Percentiles rank a stretch among this genome's conserved stretches.
Evolutionary conservation across 2,329 filamentous ascomycete genomes (phyloP).

Genomic region (Pseudodiploospora longispora): DNA sequence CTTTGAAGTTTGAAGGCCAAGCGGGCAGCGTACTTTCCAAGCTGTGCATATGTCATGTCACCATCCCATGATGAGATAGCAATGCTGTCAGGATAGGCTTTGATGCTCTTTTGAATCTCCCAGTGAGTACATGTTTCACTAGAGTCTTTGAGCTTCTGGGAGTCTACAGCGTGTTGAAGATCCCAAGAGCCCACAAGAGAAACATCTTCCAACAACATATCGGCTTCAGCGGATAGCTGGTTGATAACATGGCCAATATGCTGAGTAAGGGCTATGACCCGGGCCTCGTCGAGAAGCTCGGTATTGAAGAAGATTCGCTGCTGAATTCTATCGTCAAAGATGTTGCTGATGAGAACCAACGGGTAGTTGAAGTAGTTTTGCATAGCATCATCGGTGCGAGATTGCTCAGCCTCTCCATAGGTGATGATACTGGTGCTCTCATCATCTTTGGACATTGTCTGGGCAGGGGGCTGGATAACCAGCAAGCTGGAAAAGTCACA

Average conservation of each 20-base stretch:
- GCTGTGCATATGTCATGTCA: slow-evolving; percentile 5
- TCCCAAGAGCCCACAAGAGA: slow-evolving; percentile 4
- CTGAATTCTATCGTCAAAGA: slow-evolving; percentile 1
- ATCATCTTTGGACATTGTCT: not conserved
- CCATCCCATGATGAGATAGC: slow-evolving; percentile 11
- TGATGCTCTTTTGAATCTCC: slow-evolving; percentile 5
- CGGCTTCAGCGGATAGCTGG: not conserved
- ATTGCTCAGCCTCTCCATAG: slow-evolving; percentile 2
- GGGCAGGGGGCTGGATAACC: slow-evolving; percentile 9
- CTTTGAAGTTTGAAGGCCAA: slow-evolving; percentile 5
- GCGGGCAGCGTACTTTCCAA: slow-evolving; percentile 3
- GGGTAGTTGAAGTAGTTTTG: slow-evolving; percentile 7
- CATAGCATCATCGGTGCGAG: slow-evolving; percentile 1
- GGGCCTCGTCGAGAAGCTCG: not conserved
- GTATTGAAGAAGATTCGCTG: slow-evolving; percentile 4
- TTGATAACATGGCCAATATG: slow-evolving; percentile 3
- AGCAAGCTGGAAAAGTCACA: slow-evolving; percentile 11
- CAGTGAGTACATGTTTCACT: slow-evolving; percentile 8
- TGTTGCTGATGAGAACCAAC: slow-evolving; percentile 3
- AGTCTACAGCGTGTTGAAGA: slow-evolving; percentile 2
- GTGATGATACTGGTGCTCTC: not conserved
- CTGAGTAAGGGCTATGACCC: not conserved
- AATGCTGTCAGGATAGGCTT: not conserved
- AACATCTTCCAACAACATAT: not conserved
- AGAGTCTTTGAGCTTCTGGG: slow-evolving; percentile 1